phyloP scores from a whole-genome alignment of 768 basidiomycete species.

The Saitozyma sp. region DNA sequence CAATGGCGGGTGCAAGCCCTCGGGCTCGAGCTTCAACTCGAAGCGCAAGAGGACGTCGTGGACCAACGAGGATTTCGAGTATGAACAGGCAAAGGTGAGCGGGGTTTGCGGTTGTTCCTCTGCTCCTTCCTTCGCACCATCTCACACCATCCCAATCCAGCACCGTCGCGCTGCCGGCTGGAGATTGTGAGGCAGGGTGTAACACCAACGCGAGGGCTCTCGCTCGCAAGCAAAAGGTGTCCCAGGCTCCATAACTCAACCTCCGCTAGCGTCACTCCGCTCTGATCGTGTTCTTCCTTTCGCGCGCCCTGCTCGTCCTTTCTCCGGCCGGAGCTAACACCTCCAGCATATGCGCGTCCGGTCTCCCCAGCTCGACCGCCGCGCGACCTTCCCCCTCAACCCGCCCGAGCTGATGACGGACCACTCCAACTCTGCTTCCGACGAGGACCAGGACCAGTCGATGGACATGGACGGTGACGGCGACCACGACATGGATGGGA shows the following conservation, averaged over 20 bases:
- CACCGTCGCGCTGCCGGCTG: no score
- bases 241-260: no score
- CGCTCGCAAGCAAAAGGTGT: no score
- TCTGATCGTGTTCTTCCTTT: conserved; percentile 5
- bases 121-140: background rate
- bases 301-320: background rate
- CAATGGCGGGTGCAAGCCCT: conserved; percentile 11
- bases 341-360: conserved; percentile 35
- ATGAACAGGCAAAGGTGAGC: conserved; percentile 34
- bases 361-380: conserved; percentile 28
- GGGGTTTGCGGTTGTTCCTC: background rate
- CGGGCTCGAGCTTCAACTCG: conserved; percentile 27
- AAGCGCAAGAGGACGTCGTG: conserved; percentile 40
- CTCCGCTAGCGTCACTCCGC: no score
- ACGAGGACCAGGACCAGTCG: conserved; percentile 27
- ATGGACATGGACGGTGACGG: conserved; percentile 25
- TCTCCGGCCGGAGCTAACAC: conserved; percentile 4
- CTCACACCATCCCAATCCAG: background rate
- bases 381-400: conserved; percentile 13
- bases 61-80: conserved; percentile 27
- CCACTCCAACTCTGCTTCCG: conserved; percentile 40
- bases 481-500: conserved; percentile 10
- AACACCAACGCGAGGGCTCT: no score
- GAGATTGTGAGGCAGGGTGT: no score
- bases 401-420: conserved; percentile 40